These are phyloP conservation scores for Penicillium alfredii DNA, from an alignment of 495 filamentous ascomycete species.

Conservation along the genomic window DNA sequence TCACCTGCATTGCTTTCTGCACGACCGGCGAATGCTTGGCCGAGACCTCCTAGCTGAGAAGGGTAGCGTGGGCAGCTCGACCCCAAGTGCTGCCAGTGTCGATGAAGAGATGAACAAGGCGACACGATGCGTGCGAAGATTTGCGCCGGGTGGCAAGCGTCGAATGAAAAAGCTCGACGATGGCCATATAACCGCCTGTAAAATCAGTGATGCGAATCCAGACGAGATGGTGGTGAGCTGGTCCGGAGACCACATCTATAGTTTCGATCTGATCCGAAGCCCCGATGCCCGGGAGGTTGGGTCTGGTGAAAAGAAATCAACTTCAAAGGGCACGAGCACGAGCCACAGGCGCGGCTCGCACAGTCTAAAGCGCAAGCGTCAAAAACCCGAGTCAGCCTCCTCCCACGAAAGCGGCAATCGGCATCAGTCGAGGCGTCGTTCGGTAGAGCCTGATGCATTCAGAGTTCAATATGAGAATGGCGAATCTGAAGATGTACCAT, in stretches of 20 bases:
- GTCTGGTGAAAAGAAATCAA: slow-evolving; percentile 6
- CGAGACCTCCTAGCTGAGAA: slow-evolving; percentile 51
- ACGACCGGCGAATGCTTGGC: slow-evolving; percentile 69
- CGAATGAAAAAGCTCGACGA: slow-evolving; percentile 49
- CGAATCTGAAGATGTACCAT: slow-evolving; percentile 50
- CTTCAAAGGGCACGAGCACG: slow-evolving; percentile 12
- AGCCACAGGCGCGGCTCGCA: slow-evolving; percentile 31
- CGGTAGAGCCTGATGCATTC: slow-evolving; percentile 33
- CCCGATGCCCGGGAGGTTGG: slow-evolving; percentile 47
- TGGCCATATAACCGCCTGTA: slow-evolving; percentile 71
- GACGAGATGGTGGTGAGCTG: slow-evolving; percentile 71
- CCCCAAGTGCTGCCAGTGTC: slow-evolving; percentile 27
- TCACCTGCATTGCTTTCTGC: slow-evolving; percentile 69
- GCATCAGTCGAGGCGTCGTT: slow-evolving; percentile 38
- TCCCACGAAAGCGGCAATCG: slow-evolving; percentile 40
- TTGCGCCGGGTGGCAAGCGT: slow-evolving; percentile 56
- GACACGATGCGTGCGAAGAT: slow-evolving; percentile 63
- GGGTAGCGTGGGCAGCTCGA: slow-evolving; percentile 37
- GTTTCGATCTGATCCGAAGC: slow-evolving; percentile 62
- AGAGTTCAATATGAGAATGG: slow-evolving; percentile 58
- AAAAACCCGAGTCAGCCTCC: slow-evolving; percentile 38
- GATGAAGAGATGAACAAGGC: slow-evolving; percentile 60
- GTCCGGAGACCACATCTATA: slow-evolving; percentile 71
- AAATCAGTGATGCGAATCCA: slow-evolving; percentile 71
- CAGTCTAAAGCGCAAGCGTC: slow-evolving; percentile 54